These are phyloP conservation scores for Boletus hoseneyae DNA, from an alignment of 1,284 basidiomycete genomes.

Conservation along the genomic window DNA sequence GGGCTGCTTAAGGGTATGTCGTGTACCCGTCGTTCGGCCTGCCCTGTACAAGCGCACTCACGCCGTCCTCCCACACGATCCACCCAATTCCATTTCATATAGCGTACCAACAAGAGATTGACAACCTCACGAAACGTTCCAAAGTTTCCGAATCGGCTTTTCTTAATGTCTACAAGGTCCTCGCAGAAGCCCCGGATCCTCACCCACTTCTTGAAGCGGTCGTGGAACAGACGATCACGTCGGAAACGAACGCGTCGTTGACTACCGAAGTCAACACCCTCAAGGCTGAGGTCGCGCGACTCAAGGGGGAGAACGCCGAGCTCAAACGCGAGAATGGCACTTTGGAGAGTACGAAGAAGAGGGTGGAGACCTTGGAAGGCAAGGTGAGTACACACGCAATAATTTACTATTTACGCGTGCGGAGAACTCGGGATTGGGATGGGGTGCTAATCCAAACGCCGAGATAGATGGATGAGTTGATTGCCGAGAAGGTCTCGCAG, in stretches of 20 bases:
- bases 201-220: conserved; percentile 94
- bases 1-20: conserved; percentile 74
- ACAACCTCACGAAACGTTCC: conserved; percentile 87
- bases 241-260: conserved; percentile 37
- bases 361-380: conserved; percentile 76
- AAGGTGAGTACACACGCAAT: conserved; percentile 53
- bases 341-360: conserved; percentile 63
- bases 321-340: conserved; percentile 59
- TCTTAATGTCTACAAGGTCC: conserved; percentile 87
- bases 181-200: conserved; percentile 94
- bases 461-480: conserved; percentile 82
- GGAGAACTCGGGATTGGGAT: background rate
- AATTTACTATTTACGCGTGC: background rate
- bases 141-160: conserved; percentile 93
- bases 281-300: conserved; percentile 65
- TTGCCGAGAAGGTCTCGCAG: conserved; percentile 80
- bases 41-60: background rate
- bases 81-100: background rate
- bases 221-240: conserved; percentile 87
- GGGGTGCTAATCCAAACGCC: conserved; percentile 2
- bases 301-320: conserved; percentile 78
- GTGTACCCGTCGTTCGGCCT: background rate
- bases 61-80: background rate
- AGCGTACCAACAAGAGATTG: conserved; percentile 98
- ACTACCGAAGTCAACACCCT: conserved; percentile 67